Percentiles rank a stretch among this genome's conserved stretches.
These are phyloP conservation scores for Leptodermis oblonga DNA, from an alignment of 257 asterid genomes.

Conservation along the genomic window DNA sequence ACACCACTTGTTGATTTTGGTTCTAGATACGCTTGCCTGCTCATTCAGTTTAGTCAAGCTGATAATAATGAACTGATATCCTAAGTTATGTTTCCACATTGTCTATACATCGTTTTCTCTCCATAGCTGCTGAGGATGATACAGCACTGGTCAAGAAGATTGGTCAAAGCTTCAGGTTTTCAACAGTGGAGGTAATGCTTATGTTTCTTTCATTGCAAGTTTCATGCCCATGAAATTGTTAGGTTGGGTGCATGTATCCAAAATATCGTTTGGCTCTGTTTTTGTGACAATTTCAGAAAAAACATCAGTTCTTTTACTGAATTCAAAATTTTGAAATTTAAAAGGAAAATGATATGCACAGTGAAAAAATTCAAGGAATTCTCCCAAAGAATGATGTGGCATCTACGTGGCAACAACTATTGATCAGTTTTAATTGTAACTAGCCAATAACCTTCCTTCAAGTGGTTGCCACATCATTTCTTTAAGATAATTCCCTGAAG, in stretches of 20 bases:
- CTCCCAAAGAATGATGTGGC: too few species aligned
- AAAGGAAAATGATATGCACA: too few species aligned
- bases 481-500: too few species aligned
- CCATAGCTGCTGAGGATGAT: slow-evolving; percentile 84
- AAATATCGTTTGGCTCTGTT: neutral
- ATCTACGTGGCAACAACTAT: too few species aligned
- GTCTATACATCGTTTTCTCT: slow-evolving; percentile 6
- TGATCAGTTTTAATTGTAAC: too few species aligned
- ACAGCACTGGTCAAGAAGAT: slow-evolving; percentile 62
- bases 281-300: too few species aligned
- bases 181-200: slow-evolving; percentile 59
- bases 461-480: too few species aligned
- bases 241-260: neutral
- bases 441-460: too few species aligned
- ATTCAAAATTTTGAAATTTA: too few species aligned
- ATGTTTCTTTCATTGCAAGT: neutral
- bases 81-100: neutral
- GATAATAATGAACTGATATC: neutral
- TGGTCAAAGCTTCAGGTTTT: slow-evolving; percentile 85
- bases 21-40: neutral
- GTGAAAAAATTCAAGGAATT: too few species aligned
- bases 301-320: too few species aligned
- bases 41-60: neutral
- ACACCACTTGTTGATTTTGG: neutral
- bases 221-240: neutral